These are phyloP conservation scores for Leccinum obscurum DNA, from an alignment of 768 basidiomycete species.

Conservation along the genomic window DNA sequence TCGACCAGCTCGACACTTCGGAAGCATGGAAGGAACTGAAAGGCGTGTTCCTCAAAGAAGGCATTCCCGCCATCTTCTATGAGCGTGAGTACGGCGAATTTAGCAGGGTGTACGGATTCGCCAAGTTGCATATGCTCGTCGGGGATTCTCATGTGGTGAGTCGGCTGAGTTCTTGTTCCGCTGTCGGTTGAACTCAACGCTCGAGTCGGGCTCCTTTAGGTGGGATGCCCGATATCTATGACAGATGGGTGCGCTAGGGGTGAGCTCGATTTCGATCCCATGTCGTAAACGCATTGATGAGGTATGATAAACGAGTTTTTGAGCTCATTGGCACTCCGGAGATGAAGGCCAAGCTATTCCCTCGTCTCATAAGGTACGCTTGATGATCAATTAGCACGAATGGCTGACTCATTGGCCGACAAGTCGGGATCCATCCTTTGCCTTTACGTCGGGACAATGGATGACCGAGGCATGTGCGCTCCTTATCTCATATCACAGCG, in stretches of 20 bases:
- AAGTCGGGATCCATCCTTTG: conserved; percentile 60
- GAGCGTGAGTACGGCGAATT: conserved; percentile 60
- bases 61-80: conserved; percentile 66
- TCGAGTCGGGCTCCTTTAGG: conserved; percentile 33
- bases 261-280: conserved; percentile 19
- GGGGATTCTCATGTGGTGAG: conserved; percentile 65
- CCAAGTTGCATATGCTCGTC: conserved; percentile 59
- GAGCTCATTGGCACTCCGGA: conserved; percentile 61
- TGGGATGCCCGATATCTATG: conserved; percentile 77
- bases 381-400: not conserved
- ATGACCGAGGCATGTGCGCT: conserved; percentile 64
- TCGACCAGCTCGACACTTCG: conserved; percentile 67
- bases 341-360: conserved; percentile 58
- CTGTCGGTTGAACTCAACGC: not conserved
- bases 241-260: conserved; percentile 73
- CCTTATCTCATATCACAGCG: not conserved
- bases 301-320: conserved; percentile 41
- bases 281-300: not conserved
- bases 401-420: not conserved
- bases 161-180: not conserved
- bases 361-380: conserved; percentile 59
- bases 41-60: conserved; percentile 61
- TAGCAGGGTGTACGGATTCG: conserved; percentile 65
- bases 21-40: conserved; percentile 75
- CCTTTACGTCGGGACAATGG: conserved; percentile 81